phyloP scores from a whole-genome alignment of 805 yeast genomes.

The Pichia nakasei region DNA sequence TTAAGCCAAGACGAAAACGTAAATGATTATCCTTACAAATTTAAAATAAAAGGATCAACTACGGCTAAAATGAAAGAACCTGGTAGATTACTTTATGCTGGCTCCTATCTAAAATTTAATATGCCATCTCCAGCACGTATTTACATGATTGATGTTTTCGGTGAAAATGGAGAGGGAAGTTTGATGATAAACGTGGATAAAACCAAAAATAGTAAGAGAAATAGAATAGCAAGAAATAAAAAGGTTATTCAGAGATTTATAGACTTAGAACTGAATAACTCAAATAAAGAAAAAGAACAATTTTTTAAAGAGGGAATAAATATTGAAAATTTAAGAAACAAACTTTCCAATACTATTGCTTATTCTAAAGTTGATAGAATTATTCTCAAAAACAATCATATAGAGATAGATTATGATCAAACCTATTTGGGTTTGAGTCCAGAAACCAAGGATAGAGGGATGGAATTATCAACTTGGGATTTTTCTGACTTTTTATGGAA shows the following conservation, averaged over 20 bases:
- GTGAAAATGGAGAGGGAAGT: conserved; percentile 6
- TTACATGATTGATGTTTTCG: conserved; percentile 10
- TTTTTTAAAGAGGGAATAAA: conserved; percentile 17
- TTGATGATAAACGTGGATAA: conserved; percentile 20
- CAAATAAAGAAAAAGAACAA: conserved; percentile 5
- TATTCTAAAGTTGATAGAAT: conserved; percentile 6
- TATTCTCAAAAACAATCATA: conserved; percentile 1
- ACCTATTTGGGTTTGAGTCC: conserved; percentile 3
- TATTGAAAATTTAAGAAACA: conserved; percentile 5
- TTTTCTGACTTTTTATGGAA: conserved; percentile 11
- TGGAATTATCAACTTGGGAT: conserved; percentile 7
- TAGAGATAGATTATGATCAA: neutral
- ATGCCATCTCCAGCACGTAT: conserved; percentile 28
- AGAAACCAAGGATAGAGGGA: neutral
- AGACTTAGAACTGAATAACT: conserved; percentile 10
- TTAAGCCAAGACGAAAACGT: conserved; percentile 5
- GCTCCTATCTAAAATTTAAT: conserved; percentile 24
- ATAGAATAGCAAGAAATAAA: conserved; percentile 10
- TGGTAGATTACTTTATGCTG: conserved; percentile 28
- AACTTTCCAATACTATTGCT: conserved; percentile 4
- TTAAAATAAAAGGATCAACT: conserved; percentile 20
- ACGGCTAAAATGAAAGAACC: conserved; percentile 21
- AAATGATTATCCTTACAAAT: conserved; percentile 12
- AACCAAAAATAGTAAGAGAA: conserved; percentile 7
- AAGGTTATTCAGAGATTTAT: conserved; percentile 14